phyloP scores from a whole-genome alignment of 2,329 filamentous ascomycete genomes.

The Aspergillus jensenii region DNA sequence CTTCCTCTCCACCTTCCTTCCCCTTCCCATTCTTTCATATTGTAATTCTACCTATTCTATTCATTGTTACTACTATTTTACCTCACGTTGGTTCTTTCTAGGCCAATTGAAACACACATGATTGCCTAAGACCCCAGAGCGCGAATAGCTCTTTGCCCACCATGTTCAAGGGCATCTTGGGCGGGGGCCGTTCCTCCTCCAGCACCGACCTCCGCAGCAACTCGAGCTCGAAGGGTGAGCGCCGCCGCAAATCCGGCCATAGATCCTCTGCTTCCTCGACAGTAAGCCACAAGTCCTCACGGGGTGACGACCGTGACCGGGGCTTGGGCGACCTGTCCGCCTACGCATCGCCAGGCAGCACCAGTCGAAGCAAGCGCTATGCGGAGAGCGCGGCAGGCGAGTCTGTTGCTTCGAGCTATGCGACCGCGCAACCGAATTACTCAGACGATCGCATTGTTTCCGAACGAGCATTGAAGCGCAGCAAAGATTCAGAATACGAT shows the following conservation, averaged over 20 bases:
- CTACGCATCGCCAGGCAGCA: constrained; percentile 25
- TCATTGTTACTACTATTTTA: constrained; percentile 7
- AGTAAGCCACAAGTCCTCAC: constrained; percentile 41
- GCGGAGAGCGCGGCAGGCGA: constrained; percentile 29
- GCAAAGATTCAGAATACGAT: constrained; percentile 26
- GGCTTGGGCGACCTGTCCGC: constrained; percentile 36
- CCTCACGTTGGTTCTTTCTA: neutral
- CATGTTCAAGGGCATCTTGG: constrained; percentile 42
- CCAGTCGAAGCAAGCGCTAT: constrained; percentile 27
- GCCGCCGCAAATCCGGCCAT: constrained; percentile 33
- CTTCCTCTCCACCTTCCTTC: constrained; percentile 6
- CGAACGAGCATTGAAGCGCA: constrained; percentile 29
- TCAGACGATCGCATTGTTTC: constrained; percentile 29
- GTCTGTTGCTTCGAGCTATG: constrained; percentile 38
- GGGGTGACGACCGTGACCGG: constrained; percentile 49
- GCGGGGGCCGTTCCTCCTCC: constrained; percentile 35
- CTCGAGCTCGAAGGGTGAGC: constrained; percentile 30
- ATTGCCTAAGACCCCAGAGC: constrained; percentile 23
- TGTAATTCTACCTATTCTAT: constrained; percentile 9
- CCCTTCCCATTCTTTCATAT: constrained; percentile 1
- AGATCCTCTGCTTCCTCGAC: constrained; percentile 29
- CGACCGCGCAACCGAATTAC: constrained; percentile 38
- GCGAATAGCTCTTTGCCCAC: constrained; percentile 30
- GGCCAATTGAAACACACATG: constrained; percentile 25
- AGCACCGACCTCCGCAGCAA: constrained; percentile 35